A percentile compares a stretch with the other conserved stretches of the same genome.
phyloP scores from a whole-genome alignment of 139 green algal species.

The Axilococcus clingmanii region DNA sequence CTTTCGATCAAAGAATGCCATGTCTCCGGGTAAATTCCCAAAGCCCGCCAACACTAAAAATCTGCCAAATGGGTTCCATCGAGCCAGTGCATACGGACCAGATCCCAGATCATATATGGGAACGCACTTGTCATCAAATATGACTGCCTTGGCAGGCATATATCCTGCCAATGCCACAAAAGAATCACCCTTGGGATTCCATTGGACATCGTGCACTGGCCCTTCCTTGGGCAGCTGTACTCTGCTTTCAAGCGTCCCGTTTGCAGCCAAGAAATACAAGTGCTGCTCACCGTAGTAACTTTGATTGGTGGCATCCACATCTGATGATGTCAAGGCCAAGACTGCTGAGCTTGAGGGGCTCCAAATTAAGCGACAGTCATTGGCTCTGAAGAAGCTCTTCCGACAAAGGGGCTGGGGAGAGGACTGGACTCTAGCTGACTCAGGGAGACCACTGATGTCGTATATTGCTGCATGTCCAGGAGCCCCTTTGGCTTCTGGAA shows the following conservation, averaged over 20 bases:
- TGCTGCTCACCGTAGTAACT: slow-evolving; percentile 83
- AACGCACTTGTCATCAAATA: slow-evolving; percentile 71
- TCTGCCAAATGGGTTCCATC: slow-evolving; percentile 76
- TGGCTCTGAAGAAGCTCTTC: slow-evolving; percentile 27
- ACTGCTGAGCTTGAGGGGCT: slow-evolving; percentile 48
- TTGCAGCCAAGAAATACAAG: slow-evolving; percentile 75
- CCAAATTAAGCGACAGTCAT: slow-evolving; percentile 45
- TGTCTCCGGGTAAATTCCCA: slow-evolving; percentile 81
- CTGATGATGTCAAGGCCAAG: slow-evolving; percentile 67
- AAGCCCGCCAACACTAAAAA: slow-evolving; percentile 78
- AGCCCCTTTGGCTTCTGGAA: slow-evolving; percentile 66
- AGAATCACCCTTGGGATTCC: slow-evolving; percentile 69
- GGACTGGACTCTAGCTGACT: not conserved
- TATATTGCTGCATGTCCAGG: slow-evolving; percentile 61
- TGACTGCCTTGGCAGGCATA: slow-evolving; percentile 69
- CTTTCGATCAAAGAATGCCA: slow-evolving; percentile 82
- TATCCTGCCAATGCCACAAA: slow-evolving; percentile 62
- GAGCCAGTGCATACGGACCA: slow-evolving; percentile 73
- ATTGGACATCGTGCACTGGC: slow-evolving; percentile 93
- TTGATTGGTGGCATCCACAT: slow-evolving; percentile 89
- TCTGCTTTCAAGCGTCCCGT: slow-evolving; percentile 49
- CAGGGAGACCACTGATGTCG: not conserved
- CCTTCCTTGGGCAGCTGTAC: slow-evolving; percentile 80
- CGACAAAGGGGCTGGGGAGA: slow-evolving; percentile 3
- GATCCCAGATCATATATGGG: slow-evolving; percentile 31